Percentiles rank a stretch among this genome's conserved stretches.
These are phyloP conservation scores for Boletus rubropictus DNA, from an alignment of 768 basidiomycete species.

Conservation along the genomic window DNA sequence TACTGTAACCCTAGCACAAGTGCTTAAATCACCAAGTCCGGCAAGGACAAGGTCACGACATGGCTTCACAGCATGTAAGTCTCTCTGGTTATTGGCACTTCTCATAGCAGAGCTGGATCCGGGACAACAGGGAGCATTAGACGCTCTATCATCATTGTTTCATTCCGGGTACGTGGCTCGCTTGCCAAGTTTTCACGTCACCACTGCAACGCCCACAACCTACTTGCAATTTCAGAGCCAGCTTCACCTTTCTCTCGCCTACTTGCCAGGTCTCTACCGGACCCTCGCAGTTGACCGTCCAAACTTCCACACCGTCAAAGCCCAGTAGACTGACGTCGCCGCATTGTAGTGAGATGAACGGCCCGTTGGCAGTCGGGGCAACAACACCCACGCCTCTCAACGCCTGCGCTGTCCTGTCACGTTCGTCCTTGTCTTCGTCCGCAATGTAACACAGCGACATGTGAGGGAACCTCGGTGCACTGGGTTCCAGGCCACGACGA, in stretches of 20 bases:
- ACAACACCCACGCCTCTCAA: slow-evolving; percentile 37
- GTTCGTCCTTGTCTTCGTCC: slow-evolving; percentile 55
- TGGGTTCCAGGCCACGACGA: slow-evolving; percentile 33
- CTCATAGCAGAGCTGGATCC: too few species aligned
- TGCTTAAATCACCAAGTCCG: not conserved
- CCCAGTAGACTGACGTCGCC: slow-evolving; percentile 33
- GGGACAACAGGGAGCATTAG: too few species aligned
- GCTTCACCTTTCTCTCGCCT: slow-evolving; percentile 33
- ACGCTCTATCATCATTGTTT: too few species aligned
- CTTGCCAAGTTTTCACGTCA: not conserved
- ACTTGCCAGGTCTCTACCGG: slow-evolving; percentile 55
- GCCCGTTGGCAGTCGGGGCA: slow-evolving; percentile 21
- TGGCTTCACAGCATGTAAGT: too few species aligned
- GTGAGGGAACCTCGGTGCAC: slow-evolving; percentile 62
- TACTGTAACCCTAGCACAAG: not conserved
- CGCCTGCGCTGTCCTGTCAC: slow-evolving; percentile 41
- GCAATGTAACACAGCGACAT: slow-evolving; percentile 69
- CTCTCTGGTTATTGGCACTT: too few species aligned
- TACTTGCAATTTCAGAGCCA: not conserved
- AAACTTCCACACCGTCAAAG: slow-evolving; percentile 48
- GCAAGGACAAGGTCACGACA: not conserved
- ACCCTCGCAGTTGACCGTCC: slow-evolving; percentile 56
- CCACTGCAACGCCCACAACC: not conserved
- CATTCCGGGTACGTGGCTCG: not conserved
- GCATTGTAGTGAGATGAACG: slow-evolving; percentile 24